phyloP scores from a whole-genome alignment of 106 monocot species.

The Phalaenopsis aphrodite region DNA sequence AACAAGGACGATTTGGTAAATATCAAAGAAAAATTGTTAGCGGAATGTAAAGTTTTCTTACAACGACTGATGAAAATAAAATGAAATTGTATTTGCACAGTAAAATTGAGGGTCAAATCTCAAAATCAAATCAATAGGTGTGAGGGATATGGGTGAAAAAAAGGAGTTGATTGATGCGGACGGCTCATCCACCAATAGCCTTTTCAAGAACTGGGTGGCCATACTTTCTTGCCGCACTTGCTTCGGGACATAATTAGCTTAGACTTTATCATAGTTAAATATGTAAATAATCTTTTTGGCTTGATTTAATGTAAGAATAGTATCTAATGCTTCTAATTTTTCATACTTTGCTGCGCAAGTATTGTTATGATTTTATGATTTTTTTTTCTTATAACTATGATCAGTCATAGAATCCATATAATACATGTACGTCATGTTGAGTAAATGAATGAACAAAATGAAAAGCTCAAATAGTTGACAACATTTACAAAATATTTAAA shows the following conservation, averaged over 20 bases:
- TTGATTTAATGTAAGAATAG: neutral
- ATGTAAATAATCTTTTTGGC: neutral
- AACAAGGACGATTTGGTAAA: too few relatives aligned
- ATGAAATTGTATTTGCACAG: too few relatives aligned
- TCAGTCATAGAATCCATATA: too few relatives aligned
- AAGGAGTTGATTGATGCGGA: neutral
- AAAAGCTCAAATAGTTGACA: too few relatives aligned
- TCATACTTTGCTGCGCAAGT: neutral
- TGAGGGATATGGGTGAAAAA: neutral
- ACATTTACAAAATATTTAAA: too few relatives aligned
- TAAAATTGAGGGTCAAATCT: too few relatives aligned
- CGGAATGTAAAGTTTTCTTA: too few relatives aligned
- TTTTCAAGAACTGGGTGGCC: neutral
- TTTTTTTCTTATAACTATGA: neutral
- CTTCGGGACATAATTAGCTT: neutral
- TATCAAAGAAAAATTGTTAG: too few relatives aligned
- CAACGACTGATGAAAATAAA: too few relatives aligned
- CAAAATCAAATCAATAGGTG: neutral
- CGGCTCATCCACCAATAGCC: conserved; percentile 1
- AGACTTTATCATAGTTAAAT: neutral
- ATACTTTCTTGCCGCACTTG: conserved; percentile 1
- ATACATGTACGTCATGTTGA: too few relatives aligned
- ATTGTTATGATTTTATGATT: neutral
- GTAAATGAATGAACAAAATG: too few relatives aligned
- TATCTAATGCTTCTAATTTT: neutral